Base-by-base conservation (phyloP, 192 early-diverging fungal species). In the Umbelopsis vinacea region DNA sequence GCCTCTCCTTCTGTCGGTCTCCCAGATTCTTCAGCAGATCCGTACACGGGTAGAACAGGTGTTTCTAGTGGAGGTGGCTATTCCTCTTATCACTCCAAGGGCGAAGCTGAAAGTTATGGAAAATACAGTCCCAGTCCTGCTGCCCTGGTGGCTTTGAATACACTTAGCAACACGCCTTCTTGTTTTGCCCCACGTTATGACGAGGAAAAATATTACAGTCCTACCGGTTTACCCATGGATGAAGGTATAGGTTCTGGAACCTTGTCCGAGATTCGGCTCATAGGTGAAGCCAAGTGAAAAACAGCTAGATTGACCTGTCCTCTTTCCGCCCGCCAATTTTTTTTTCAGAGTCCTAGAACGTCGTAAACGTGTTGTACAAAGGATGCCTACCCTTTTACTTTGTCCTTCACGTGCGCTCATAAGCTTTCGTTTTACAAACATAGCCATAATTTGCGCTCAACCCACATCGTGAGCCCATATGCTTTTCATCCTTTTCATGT, bases 241-340 rank as follows among this genome's bases (percentile, higher is more conserved):
- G 57, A 63, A 35, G 57, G 57, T 19, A 63, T 63, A n/a, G 26
- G 33, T 11, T 12, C 57, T 63, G 57, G 57, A 63, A 37, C 57
- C 26, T 63, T 63, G 57, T 63, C 57, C 33, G 57, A 63, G 57
- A 63, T 63, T 37, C 26, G 57, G 26, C 57, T 63, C 33, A 63
- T 63, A 35, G 57, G 57, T 37, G 57, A 63, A 37, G 57, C 57
- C 57, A 63, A 63, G 57, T 63, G 57, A 63, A 63, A 63, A 63
- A 19, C 29, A 63, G 57, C 33, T 63, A 63, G 57, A 6, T 63
- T 63, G 57, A 6, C 48, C 33, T 37, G 57, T 2, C 19, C 57
- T 37, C 26, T 35, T 19, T 37, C 29, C 11, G 17, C 17, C 23
- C 57, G 26, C 26, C 11, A 29, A 37, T 12, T 57, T 54, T 57